These are phyloP conservation scores for Pilobolus umbonatus DNA, from an alignment of 192 early-diverging fungal genomes.

Conservation along the genomic window DNA sequence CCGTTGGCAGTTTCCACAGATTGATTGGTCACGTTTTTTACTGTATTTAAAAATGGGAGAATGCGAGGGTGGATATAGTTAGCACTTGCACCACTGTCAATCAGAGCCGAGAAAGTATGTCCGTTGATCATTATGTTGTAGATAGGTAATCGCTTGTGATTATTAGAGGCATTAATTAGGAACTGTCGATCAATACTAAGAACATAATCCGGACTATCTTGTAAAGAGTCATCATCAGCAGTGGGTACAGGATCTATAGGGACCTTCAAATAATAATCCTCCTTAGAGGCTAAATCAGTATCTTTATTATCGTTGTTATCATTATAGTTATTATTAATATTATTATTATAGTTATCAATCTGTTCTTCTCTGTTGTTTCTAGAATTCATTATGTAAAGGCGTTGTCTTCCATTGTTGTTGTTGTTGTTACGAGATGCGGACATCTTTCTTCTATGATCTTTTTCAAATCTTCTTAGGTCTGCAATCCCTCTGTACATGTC, in stretches of 20 bases:
- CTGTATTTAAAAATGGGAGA: neutral
- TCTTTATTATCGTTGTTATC: neutral
- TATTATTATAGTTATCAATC: neutral
- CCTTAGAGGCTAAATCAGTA: neutral
- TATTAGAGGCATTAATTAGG: neutral
- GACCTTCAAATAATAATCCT: neutral
- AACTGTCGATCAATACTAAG: neutral
- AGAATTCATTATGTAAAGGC: too few relatives aligned
- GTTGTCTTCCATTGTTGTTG: too few relatives aligned
- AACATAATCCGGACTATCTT: neutral
- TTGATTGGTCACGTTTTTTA: neutral
- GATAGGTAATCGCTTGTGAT: neutral
- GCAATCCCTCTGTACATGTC: neutral
- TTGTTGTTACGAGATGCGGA: neutral
- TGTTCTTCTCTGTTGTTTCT: neutral
- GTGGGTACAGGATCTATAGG: neutral
- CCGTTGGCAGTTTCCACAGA: neutral
- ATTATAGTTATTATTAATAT: neutral
- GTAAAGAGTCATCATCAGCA: neutral
- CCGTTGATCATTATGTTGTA: neutral
- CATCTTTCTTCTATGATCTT: neutral
- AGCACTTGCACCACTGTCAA: conserved; percentile 1
- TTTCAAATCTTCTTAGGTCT: neutral
- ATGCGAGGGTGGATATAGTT: neutral
- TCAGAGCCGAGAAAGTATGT: neutral